These are phyloP conservation scores for Sordaria brevicollis DNA, from an alignment of 495 filamentous ascomycete species.

Conservation along the genomic window DNA sequence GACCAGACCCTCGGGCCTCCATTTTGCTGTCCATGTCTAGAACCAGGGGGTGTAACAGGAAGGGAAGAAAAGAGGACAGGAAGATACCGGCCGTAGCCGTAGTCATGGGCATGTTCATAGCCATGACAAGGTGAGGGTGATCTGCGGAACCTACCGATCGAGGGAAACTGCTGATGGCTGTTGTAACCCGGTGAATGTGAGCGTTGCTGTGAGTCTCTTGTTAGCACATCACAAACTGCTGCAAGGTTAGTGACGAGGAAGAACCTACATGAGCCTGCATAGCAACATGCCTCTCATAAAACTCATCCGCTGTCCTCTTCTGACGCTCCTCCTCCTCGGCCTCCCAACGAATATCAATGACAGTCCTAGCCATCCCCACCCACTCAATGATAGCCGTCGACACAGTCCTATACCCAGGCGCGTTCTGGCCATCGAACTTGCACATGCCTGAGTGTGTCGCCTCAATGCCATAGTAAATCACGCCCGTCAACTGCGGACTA, in stretches of 20 bases:
- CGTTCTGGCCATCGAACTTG: constrained; percentile 64
- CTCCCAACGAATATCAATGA: constrained; percentile 52
- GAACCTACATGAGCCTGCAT: constrained; percentile 30
- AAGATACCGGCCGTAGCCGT: neutral
- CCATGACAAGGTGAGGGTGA: neutral
- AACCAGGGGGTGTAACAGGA: neutral
- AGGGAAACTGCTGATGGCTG: constrained; percentile 2
- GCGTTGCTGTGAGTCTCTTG: neutral
- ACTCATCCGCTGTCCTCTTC: constrained; percentile 29
- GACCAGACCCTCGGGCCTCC: neutral
- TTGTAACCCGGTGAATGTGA: constrained; percentile 1
- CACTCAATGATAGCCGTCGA: constrained; percentile 63
- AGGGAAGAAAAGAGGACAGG: neutral
- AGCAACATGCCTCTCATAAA: constrained; percentile 21
- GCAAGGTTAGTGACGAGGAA: neutral
- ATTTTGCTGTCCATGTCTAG: neutral
- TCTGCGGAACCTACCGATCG: constrained; percentile 13
- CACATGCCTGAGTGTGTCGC: constrained; percentile 82
- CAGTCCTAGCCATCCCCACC: constrained; percentile 45
- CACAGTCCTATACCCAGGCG: constrained; percentile 66
- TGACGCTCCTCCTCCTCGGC: constrained; percentile 48
- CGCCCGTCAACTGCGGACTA: constrained; percentile 61
- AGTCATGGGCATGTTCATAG: neutral
- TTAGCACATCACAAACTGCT: neutral
- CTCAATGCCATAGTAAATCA: constrained; percentile 68